Base-by-base conservation (phyloP, 2,329 filamentous ascomycete species). In the Diaporthe sp. region DNA sequence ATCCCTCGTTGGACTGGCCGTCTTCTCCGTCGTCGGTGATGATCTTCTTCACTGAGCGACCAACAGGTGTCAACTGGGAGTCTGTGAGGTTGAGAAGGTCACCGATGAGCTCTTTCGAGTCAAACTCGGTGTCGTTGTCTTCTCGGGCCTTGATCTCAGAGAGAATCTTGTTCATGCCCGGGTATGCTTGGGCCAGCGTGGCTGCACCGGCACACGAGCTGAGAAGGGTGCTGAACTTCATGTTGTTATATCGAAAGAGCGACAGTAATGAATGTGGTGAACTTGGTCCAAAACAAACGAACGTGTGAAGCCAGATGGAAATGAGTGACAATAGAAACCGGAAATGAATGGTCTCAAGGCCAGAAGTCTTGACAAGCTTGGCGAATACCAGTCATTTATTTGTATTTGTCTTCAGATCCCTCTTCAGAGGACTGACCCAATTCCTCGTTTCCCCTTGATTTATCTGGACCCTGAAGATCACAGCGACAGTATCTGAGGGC, bases 31-130 rank as follows among this genome's bases (percentile, higher is more conserved):
- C 40, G 13, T 80, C 80, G 8, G 80, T 78, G 7, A 87, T 80
- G 52, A 87, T 82, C 8, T 78, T 77, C 76, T 83, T 84, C 79
- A 87, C 84, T 19, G 80, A 78, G 22, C 78, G 70, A n/a, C 84
- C 85, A 1, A 81, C 81, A 4, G 77, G 72, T 3, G 82, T 82
- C 25, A 85, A 81, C n/a, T 82, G 76, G 15, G 74, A 77, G 69
- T 80, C 79, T 0, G 74, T 72, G 3, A 85, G 77, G 0, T 72
- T 79, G 28, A 77, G 75, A 13, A 87, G 82, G 73, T 87, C 86
- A 19, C 85, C 86, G 15, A 87, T 78, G 40, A 84, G 77, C 60
- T 82, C 80, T n/a, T 83, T 84, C 4, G 85, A 85, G 15, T 82
- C 81, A 33, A 83, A 82, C 4, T 60, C n/a, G 19, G 57, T 50